Evolutionary conservation across 2,329 filamentous ascomycete species (phyloP), one percentile per base, ranked within the genome.

Genomic region (Verruconis gallopava): DNA sequence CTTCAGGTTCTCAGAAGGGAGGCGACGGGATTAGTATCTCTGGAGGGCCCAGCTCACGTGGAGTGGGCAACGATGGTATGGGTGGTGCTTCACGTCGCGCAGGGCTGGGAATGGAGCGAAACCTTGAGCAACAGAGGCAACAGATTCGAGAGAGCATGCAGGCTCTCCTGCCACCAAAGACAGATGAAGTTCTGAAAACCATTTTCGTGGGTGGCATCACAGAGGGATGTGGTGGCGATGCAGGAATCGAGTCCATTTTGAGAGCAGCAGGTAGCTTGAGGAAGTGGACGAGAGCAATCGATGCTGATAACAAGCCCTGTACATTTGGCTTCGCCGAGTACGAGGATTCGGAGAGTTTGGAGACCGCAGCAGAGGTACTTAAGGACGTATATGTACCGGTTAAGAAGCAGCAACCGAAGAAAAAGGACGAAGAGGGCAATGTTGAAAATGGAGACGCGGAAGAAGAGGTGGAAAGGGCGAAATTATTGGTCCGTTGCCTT

Each of bases 281-380:
- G 48, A 79, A 85, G 52, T 98, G 88, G 86, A 86, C 88, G 48
- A 71, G 85, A 46, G 80, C 78, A 22, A 76, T 74, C 14, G 77
- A 84, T 58, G 77, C 81, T n/a, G 79, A 85, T 49, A 77, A 82
- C 49, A 91, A 89, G 63, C 78, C 79, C 43, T 79, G 81, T 61
- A 81, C 79, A 48, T 96, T 96, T 67, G 91, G 89, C 12, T 96
- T 98, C 63, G 91, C 89, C 46, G 83, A 95, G 61, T 98, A 83
- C 60, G 89, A 94, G 48, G 88, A 96, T 59, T 77, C 80, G 18
- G 84, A 94, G 60, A 89, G 86, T 49, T 69, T 98, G 50, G 78
- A 81, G 58, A 80, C 80, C 35, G 91, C 89, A 34, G 77, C 88
- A 43, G 85, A 93, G 59, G 75, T 94, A 44, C 74, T 95, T 52